Evolutionary conservation across 345 rosid genomes (phyloP).

Genomic region (Stellera chamaejasme): DNA sequence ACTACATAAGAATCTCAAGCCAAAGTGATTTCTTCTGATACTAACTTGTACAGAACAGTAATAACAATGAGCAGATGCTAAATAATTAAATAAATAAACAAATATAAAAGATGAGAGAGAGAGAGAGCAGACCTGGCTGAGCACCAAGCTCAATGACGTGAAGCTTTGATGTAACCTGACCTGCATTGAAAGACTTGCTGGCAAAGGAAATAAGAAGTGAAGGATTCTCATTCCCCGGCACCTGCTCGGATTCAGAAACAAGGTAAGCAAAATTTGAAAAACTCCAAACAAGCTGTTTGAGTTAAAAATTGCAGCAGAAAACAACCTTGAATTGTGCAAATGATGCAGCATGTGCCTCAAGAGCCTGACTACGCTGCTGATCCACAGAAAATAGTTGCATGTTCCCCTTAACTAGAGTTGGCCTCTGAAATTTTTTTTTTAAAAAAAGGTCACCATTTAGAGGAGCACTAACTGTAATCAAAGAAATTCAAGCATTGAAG

Average conservation of each 20-base stretch:
- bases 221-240: conserved; percentile 92
- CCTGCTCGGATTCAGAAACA: conserved; percentile 23
- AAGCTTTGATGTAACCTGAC: conserved; percentile 80
- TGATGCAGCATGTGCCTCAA: conserved; percentile 98
- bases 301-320: neutral
- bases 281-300: too few species aligned
- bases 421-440: conserved; percentile 34
- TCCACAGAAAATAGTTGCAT: conserved; percentile 90
- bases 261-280: neutral
- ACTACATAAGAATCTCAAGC: too few species aligned
- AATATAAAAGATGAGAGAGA: neutral
- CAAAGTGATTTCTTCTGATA: neutral
- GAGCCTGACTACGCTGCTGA: conserved; percentile 95
- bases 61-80: neutral
- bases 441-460: neutral
- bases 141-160: conserved; percentile 96
- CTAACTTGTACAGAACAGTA: neutral
- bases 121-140: conserved; percentile 51
- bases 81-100: neutral
- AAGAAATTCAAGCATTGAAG: neutral
- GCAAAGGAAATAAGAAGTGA: conserved; percentile 86
- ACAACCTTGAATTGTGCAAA: conserved; percentile 75
- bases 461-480: neutral
- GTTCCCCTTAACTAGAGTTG: conserved; percentile 84
- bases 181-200: conserved; percentile 74